phyloP scores from a whole-genome alignment of 2,329 filamentous ascomycete species.

The Penicillium rolfsii region DNA sequence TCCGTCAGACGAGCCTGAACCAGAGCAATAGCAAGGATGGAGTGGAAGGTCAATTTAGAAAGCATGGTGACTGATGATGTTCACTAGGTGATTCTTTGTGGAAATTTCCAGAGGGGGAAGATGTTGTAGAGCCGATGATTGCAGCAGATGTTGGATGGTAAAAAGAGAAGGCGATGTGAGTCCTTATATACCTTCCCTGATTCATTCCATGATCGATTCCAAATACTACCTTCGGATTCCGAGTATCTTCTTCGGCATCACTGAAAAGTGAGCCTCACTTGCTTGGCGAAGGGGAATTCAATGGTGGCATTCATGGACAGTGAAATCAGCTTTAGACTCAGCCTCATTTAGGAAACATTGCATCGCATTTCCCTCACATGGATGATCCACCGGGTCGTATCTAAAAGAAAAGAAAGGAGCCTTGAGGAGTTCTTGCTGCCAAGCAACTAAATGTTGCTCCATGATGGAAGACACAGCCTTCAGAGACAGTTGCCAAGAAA shows the following conservation, averaged over 20 bases:
- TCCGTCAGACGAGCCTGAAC: not conserved
- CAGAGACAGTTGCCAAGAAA: not conserved
- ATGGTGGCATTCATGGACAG: not conserved
- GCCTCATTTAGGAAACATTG: not conserved
- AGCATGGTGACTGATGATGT: not conserved
- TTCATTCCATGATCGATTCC: not conserved
- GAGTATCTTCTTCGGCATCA: not conserved
- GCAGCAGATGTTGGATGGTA: not conserved
- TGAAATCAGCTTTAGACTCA: not conserved
- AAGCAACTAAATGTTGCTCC: not conserved
- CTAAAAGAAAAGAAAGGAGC: not conserved
- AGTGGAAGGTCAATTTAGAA: not conserved
- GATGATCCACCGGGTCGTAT: not conserved
- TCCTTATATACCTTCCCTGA: not conserved
- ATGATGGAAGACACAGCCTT: not conserved
- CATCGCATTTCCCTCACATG: not conserved
- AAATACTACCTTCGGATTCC: not conserved
- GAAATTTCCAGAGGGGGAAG: not conserved
- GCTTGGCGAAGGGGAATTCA: not conserved
- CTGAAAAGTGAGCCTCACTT: not conserved
- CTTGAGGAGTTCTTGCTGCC: not conserved
- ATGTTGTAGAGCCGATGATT: too few species aligned
- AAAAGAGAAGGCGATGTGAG: not conserved
- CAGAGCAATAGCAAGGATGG: not conserved
- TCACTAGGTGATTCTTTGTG: not conserved